Percentiles rank a stretch among this genome's conserved stretches.
phyloP scores from a whole-genome alignment of 1,139 yeast species.

The Saccharomyces hybrid region DNA sequence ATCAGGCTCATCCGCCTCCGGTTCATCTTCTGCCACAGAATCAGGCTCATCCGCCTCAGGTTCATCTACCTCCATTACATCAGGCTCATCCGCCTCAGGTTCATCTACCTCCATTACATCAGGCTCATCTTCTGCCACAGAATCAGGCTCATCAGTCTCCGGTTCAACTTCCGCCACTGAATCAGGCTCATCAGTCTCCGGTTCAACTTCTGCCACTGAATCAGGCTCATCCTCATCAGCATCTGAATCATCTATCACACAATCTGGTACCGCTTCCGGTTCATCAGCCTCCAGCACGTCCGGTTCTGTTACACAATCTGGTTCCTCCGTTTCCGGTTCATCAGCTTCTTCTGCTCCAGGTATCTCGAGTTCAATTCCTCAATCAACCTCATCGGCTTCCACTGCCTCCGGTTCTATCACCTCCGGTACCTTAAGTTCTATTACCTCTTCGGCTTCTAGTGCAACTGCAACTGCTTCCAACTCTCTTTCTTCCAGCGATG shows the following conservation, averaged over 20 bases:
- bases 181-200: neutral
- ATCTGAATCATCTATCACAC: neutral
- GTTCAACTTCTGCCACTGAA: neutral
- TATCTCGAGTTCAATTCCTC: neutral
- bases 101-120: neutral
- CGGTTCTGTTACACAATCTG: neutral
- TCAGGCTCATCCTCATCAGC: neutral
- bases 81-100: neutral
- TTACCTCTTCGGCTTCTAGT: neutral
- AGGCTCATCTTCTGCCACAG: neutral
- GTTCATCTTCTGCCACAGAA: neutral
- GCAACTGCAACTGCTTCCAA: neutral
- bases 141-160: neutral
- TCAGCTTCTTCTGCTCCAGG: neutral
- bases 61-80: neutral
- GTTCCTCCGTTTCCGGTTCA: neutral
- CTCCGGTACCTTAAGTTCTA: neutral
- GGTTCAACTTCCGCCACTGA: neutral
- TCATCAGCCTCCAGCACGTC: neutral
- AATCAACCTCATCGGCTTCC: neutral
- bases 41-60: neutral
- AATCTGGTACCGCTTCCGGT: neutral
- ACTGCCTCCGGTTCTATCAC: neutral
- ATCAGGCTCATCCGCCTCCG: neutral
- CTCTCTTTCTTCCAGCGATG: neutral